These are phyloP conservation scores for Gossypium longicalyx DNA, from an alignment of 345 rosid genomes.

Conservation along the genomic window DNA sequence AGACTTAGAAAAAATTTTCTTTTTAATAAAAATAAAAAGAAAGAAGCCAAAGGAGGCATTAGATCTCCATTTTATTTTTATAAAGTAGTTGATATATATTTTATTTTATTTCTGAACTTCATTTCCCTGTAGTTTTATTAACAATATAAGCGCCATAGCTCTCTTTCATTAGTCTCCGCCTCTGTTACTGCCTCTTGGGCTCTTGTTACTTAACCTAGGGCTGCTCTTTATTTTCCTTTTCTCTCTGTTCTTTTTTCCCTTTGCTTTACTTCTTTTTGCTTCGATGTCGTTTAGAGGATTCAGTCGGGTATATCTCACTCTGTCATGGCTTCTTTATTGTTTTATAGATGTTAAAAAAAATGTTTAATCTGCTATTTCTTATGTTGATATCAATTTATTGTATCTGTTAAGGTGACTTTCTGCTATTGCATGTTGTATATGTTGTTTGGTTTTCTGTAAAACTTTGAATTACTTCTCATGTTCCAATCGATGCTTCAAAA, in stretches of 20 bases:
- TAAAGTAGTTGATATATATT: neutral
- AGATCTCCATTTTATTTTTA: neutral
- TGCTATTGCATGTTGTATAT: neutral
- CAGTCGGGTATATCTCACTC: neutral
- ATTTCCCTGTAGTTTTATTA: no score
- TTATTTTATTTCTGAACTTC: no score
- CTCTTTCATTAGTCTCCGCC: neutral
- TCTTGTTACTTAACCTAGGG: no score
- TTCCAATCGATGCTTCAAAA: neutral
- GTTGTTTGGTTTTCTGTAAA: neutral
- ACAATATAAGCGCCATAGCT: no score
- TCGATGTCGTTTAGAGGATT: slow-evolving; percentile 6
- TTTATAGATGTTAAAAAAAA: neutral
- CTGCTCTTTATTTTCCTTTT: neutral
- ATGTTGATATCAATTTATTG: neutral
- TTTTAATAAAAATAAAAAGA: no score
- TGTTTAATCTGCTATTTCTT: neutral
- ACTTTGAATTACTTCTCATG: neutral
- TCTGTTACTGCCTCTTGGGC: neutral
- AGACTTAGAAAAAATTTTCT: no score
- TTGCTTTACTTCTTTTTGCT: neutral
- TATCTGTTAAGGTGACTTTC: neutral
- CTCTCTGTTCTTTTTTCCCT: neutral
- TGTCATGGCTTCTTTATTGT: neutral
- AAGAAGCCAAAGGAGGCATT: no score